These are phyloP conservation scores for Ceratocystiopsis sp. DNA, from an alignment of 2,329 filamentous ascomycete species.

Conservation along the genomic window DNA sequence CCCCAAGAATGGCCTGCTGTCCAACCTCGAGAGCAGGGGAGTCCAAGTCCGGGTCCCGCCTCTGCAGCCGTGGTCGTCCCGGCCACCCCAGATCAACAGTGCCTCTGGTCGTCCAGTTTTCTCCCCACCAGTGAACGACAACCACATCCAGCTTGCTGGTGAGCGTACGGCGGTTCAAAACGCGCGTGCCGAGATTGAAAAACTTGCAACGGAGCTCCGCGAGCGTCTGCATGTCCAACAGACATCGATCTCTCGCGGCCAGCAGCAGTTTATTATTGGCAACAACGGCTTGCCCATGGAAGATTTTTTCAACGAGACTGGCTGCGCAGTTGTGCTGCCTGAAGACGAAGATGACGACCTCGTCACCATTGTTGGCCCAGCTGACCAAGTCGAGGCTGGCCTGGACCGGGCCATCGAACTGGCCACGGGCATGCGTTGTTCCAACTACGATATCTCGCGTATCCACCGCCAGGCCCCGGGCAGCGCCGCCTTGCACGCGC, in stretches of 20 bases:
- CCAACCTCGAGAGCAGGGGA: constrained; percentile 55
- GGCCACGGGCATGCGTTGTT: constrained; percentile 71
- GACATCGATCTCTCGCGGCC: constrained; percentile 64
- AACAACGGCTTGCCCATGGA: constrained; percentile 63
- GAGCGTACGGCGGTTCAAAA: constrained; percentile 71
- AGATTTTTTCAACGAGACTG: constrained; percentile 79
- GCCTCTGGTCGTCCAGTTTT: constrained; percentile 55
- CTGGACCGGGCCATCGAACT: constrained; percentile 76
- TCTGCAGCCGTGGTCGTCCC: constrained; percentile 58
- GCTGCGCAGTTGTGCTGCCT: constrained; percentile 74
- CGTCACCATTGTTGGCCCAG: constrained; percentile 69
- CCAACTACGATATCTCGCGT: constrained; percentile 64
- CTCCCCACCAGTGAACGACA: constrained; percentile 44
- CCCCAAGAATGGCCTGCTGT: constrained; percentile 49
- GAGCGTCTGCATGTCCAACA: constrained; percentile 62
- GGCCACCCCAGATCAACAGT: constrained; percentile 44
- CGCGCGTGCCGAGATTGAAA: constrained; percentile 65
- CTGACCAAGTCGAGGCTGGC: constrained; percentile 54
- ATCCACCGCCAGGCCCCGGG: constrained; percentile 59
- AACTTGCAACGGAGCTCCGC: constrained; percentile 57
- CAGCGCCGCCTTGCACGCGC: constrained; percentile 62
- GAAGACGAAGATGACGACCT: constrained; percentile 62
- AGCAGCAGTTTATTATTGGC: constrained; percentile 90
- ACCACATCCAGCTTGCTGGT: constrained; percentile 71
- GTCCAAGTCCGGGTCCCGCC: constrained; percentile 70